Evolutionary conservation across 2,329 filamentous ascomycete genomes (phyloP), one percentile per base, ranked within the genome.

Genomic region (Verticillium longisporum): DNA sequence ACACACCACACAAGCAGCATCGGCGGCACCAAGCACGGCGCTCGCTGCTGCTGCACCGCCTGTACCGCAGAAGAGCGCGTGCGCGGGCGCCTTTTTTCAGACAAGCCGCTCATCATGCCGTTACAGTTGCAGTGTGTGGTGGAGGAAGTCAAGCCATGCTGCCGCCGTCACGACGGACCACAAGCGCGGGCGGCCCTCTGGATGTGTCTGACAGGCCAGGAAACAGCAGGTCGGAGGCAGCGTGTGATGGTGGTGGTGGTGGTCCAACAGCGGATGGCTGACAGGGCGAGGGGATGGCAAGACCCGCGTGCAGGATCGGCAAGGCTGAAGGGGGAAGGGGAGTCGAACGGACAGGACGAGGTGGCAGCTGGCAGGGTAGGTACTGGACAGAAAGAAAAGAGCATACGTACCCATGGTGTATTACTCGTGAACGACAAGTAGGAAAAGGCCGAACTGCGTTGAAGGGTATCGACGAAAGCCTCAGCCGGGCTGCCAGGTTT

Each of bases 251-350:
- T n/a, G n/a, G n/a, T n/a, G n/a, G n/a, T 18, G n/a, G 21, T 18
- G 21, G 45, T 26, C 26, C 26, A 26, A 4, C 26, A 26, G 26
- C 26, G 26, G 26, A 26, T 26, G 21, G 45, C 3, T 41, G 38
- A 41, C 38, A 5, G 14, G 9, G 11, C 13, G 38, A 69, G 62
- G 63, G 66, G 61, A 63, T 61, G 61, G 26, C 26, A 62, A 60
- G 56, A 63, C 57, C 62, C 60, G 61, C 58, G 63, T 62, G 65
- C 62, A 65, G 64, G 68, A 68, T 68, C 66, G 57, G 65, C 62
- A 62, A 61, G 62, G 63, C 54, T 54, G 61, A 26, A 65, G 67
- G 68, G 67, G 67, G 38, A n/a, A 21, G 9, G 45, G 13, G 21
- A 21, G 45, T 21, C 45, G 13, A 11, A 50, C n/a, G n/a, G 67